Base-by-base conservation (phyloP, 2,329 filamentous ascomycete species). In the Geosmithia putterillii region DNA sequence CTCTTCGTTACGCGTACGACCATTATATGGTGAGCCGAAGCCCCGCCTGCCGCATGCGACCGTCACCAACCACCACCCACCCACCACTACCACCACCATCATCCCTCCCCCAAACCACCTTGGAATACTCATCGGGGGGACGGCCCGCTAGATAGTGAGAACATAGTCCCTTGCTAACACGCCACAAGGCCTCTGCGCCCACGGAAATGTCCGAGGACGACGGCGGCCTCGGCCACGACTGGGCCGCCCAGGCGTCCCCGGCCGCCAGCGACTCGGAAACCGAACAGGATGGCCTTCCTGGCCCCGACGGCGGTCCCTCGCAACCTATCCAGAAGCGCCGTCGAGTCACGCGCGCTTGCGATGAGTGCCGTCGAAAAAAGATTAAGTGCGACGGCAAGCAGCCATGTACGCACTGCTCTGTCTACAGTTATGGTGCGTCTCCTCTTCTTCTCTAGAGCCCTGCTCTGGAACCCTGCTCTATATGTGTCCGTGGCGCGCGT, bases 361-460 rank as follows among this genome's bases (percentile, higher is more conserved):
- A 88, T 53, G 83, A 89, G 60, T 90, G 85, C 57, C 75, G 85
- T 45, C 74, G 84, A 51, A 90, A 90, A 61, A 90, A 90, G 63
- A 90, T 90, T 56, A 90, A 89, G 59, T 90, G 84, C 53, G 84
- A 89, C 59, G 85, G 84, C 52, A 87, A 88, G 61, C 84, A 89
- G 58, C 86, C 86, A 9, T 92, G 86, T 63, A 95, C 89, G 0
- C 92, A 96, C 63, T 98, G 92, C 62, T 94, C 89, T 10, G 88
- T 96, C 41, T 98, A 98, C 63, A 95, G 88, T 60, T 98, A 98
- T 70, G 90, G 92, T 95, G 73, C 57, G 73, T 54, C 38, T 20
- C 23, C 19, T 19, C 34, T 18, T 12, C 22, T 10, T 36, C n/a
- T 39, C 18, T 39, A n/a, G n/a, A n/a, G n/a, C 37, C 19, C 28